Evolutionary conservation across 352 stramenopile species (phyloP).

Genomic region (Globisporangium carolinianum): DNA sequence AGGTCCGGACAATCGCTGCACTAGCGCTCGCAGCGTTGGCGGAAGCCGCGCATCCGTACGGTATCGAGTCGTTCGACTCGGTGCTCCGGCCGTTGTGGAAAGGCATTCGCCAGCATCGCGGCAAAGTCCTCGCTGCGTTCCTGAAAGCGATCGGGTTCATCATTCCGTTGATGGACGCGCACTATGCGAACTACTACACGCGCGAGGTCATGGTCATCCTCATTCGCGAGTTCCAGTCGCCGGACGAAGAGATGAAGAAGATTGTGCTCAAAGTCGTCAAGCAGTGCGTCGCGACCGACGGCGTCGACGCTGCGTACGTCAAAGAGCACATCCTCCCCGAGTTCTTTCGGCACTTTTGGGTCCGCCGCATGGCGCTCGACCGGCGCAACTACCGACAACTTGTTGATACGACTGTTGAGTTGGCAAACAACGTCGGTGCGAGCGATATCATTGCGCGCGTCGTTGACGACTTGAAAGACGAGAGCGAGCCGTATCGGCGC

Average conservation of each 20-base stretch:
- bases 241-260: constrained; percentile 99
- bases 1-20: constrained; percentile 98
- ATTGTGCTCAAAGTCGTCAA: constrained; percentile 96
- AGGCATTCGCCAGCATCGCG: constrained; percentile 95
- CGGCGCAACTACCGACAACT: constrained; percentile 97
- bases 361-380: constrained; percentile 97
- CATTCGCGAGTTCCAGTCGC: constrained; percentile 97
- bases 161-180: constrained; percentile 99
- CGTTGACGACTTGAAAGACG: constrained; percentile 99
- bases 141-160: constrained; percentile 99
- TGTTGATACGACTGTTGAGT: constrained; percentile 98
- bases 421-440: constrained; percentile 98
- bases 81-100: constrained; percentile 97
- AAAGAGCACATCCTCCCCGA: constrained; percentile 97
- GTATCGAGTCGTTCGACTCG: constrained; percentile 99
- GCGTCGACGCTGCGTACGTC: constrained; percentile 97
- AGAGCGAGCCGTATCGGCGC: constrained; percentile 97
- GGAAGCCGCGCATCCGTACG: constrained; percentile 97
- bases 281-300: constrained; percentile 98
- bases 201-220: constrained; percentile 99
- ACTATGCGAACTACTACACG: constrained; percentile 99
- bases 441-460: constrained; percentile 97
- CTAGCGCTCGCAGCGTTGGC: constrained; percentile 96
- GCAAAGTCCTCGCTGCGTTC: constrained; percentile 97
- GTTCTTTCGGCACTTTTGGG: constrained; percentile 99